Conservation (phyloP, 352 stramenopile species). For the Plasmopara viticola region DNA sequence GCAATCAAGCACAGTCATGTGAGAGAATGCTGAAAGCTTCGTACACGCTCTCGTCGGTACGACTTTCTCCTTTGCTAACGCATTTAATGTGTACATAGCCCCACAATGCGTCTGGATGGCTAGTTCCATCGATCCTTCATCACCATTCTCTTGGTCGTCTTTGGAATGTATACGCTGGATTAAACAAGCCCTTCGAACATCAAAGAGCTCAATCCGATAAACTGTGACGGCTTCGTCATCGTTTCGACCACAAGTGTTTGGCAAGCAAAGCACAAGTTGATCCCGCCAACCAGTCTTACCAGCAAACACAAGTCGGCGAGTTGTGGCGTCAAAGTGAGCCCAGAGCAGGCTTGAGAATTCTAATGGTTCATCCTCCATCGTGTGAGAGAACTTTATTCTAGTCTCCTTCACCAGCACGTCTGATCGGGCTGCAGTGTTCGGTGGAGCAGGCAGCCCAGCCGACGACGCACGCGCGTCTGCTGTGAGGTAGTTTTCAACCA, state of each 20-base stretch:
- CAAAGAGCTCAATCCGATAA: conserved; percentile 9
- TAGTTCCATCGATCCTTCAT: conserved; percentile 1
- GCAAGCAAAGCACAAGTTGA: conserved; percentile 19
- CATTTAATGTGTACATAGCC: conserved; percentile 25
- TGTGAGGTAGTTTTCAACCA: conserved; percentile 46
- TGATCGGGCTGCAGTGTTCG: conserved; percentile 1
- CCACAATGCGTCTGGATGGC: conserved; percentile 42
- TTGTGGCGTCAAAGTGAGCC: conserved; percentile 17
- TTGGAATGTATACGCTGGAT: neutral
- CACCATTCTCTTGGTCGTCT: neutral
- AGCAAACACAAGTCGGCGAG: conserved; percentile 22
- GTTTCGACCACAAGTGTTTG: conserved; percentile 4
- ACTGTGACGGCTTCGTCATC: conserved; percentile 2
- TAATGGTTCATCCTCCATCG: neutral
- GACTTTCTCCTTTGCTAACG: neutral
- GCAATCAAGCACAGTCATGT: conserved; percentile 28
- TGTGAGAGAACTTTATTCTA: conserved; percentile 3
- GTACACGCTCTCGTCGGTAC: conserved; percentile 8
- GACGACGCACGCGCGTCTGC: conserved; percentile 8
- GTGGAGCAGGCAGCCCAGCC: conserved; percentile 18
- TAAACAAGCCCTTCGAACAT: conserved; percentile 15
- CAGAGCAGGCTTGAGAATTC: conserved; percentile 28
- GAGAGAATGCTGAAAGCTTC: conserved; percentile 28
- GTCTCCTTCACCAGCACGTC: conserved; percentile 6
- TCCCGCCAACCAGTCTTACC: conserved; percentile 30